Evolutionary conservation across 2,329 filamentous ascomycete species (phyloP).

Genomic region (Sclerotinia subarctica): DNA sequence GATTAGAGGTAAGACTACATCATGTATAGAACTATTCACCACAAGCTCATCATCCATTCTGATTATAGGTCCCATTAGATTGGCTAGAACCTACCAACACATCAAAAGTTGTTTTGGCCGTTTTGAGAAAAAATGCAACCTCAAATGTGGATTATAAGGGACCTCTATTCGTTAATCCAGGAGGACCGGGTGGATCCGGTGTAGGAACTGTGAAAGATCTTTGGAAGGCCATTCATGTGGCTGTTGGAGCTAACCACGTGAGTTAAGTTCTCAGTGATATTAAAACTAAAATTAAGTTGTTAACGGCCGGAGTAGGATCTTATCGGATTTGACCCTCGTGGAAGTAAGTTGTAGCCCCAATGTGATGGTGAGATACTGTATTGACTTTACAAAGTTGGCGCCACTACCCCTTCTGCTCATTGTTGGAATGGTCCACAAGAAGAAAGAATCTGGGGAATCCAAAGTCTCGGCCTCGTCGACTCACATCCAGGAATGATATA

Average conservation of each 20-base stretch:
- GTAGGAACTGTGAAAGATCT: slow-evolving; percentile 26
- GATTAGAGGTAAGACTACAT: not conserved
- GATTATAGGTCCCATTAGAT: slow-evolving; percentile 21
- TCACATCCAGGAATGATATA: slow-evolving; percentile 48
- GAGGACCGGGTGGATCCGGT: slow-evolving; percentile 50
- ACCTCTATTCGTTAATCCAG: slow-evolving; percentile 29
- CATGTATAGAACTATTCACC: not conserved
- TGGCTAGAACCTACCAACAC: slow-evolving; percentile 30
- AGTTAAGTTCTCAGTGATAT: not conserved
- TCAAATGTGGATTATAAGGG: slow-evolving; percentile 27
- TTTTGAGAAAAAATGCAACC: slow-evolving; percentile 29
- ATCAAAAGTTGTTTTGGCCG: slow-evolving; percentile 25
- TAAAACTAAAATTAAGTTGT: not conserved
- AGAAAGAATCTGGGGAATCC: slow-evolving; percentile 46
- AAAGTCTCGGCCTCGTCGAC: slow-evolving; percentile 46
- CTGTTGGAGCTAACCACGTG: slow-evolving; percentile 39
- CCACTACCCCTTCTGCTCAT: slow-evolving; percentile 47
- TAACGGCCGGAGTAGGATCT: slow-evolving; percentile 42
- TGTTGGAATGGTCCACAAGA: slow-evolving; percentile 48
- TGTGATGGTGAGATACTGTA: not conserved
- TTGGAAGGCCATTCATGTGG: slow-evolving; percentile 42
- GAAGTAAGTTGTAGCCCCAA: slow-evolving; percentile 29
- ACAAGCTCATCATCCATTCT: not conserved
- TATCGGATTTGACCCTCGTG: slow-evolving; percentile 51
- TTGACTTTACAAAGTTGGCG: slow-evolving; percentile 35